Conservation (phyloP, 169 alveolate species). For the Perkinsus marinus region DNA sequence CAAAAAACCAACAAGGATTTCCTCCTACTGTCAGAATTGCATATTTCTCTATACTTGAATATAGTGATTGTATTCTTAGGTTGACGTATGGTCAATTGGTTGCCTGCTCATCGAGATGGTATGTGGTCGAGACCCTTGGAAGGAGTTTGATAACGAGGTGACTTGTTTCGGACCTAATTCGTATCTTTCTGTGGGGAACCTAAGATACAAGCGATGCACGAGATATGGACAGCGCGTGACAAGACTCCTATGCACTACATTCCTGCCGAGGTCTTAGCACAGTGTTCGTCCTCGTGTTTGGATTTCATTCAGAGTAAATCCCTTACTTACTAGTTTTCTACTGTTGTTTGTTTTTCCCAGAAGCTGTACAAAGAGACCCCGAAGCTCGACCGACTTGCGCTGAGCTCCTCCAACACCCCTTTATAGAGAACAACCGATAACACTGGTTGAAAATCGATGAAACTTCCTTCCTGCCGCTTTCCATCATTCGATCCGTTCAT, state of each 20-base stretch:
- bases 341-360: neutral
- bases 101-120: neutral
- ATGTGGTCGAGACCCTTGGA: neutral
- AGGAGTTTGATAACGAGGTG: neutral
- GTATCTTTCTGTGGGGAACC: neutral
- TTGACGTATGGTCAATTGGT: neutral
- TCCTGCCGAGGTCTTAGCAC: neutral
- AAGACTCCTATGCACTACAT: neutral
- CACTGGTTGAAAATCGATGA: too few species aligned
- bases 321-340: neutral
- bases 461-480: too few species aligned
- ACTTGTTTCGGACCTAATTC: too few species aligned
- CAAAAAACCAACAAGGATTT: too few species aligned
- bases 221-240: neutral
- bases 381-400: neutral
- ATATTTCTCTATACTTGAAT: neutral
- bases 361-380: neutral
- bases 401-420: neutral
- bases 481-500: too few species aligned
- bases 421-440: neutral
- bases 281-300: neutral
- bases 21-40: too few species aligned
- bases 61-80: neutral
- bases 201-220: neutral
- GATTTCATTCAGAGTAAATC: neutral